Evolutionary conservation across 2,329 filamentous ascomycete genomes (phyloP), one percentile per base, ranked within the genome.

Genomic region (Aphanocladium album): DNA sequence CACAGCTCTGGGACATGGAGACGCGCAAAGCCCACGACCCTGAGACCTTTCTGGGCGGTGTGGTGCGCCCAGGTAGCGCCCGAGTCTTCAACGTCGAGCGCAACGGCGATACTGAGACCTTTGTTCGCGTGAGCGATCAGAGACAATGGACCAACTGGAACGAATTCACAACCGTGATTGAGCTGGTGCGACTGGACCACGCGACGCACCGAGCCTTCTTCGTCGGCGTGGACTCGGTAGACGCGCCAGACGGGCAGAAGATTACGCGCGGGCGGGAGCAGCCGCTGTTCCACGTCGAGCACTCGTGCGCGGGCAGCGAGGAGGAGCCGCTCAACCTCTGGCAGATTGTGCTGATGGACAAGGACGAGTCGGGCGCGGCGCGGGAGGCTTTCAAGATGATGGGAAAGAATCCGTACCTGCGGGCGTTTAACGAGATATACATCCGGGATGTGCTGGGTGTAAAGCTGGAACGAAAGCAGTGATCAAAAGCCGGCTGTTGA

Each of bases 51-150:
- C 41, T 65, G 2, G 46, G 63, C 19, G 53, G 56, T 16, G 37
- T 65, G 39, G 30, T 63, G 21, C 62, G 61, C 0, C 63, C 64
- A 16, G 64, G 63, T 56, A 63, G 61, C 54, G 54, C 60, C 14
- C 47, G 60, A 14, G 47, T 65, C 54, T 61, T 64, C n/a, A 52
- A 62, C 54, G 17, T 60, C 14, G 49, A 58, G 30, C 60, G 50
- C 37, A 47, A 62, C 19, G 64, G 62, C 8, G 53, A 58, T 21
- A 37, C 46, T 35, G 64, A 65, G 52, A 64, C 56, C 11, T 65
- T 65, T 59, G 57, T 60, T 1, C 85, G 85, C 1, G 85, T 89
- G 52, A 76, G 76, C 41, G 87, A 89, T 45, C 84, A 87, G 67
- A 76, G 80, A 63, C 86, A 82, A 67, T 73, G 89, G 57, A 84